These are phyloP conservation scores for Alternaria brassicicola DNA, from an alignment of 2,329 filamentous ascomycete species.

Conservation along the genomic window DNA sequence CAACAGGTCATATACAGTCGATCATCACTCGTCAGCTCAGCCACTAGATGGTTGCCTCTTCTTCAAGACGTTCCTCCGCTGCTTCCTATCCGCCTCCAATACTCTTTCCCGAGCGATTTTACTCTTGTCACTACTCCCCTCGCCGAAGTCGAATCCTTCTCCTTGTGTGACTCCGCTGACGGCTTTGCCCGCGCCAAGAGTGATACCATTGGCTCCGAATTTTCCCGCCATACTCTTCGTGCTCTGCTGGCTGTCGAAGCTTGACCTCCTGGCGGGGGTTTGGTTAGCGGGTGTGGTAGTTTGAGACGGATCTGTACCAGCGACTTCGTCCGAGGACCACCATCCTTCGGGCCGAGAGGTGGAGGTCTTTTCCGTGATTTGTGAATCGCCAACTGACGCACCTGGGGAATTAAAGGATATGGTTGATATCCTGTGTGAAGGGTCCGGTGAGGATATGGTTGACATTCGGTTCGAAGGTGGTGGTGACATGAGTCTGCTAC, in stretches of 20 bases:
- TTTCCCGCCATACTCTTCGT: constrained; percentile 28
- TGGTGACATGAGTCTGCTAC: constrained; percentile 30
- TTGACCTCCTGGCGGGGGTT: constrained; percentile 17
- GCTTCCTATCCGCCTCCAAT: constrained; percentile 7
- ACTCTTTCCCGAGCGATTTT: constrained; percentile 4
- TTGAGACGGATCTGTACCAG: constrained; percentile 36
- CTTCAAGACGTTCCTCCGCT: constrained; percentile 9
- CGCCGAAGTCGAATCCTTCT: constrained; percentile 19
- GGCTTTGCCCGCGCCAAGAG: constrained; percentile 39
- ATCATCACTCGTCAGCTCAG: not conserved
- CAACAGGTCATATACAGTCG: not conserved
- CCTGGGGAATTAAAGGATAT: constrained; percentile 27
- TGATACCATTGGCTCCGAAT: constrained; percentile 44
- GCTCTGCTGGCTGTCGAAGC: constrained; percentile 39
- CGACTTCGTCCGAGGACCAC: constrained; percentile 50
- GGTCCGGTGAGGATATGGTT: not conserved
- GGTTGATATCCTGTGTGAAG: constrained; percentile 14
- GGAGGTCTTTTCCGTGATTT: constrained; percentile 38
- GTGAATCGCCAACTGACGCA: constrained; percentile 31
- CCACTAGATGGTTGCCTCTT: constrained; percentile 6
- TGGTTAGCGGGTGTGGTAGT: constrained; percentile 23
- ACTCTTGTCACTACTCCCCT: constrained; percentile 1
- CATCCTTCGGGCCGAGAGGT: constrained; percentile 47
- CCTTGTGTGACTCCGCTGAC: constrained; percentile 36
- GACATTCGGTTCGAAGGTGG: constrained; percentile 24